Conservation (phyloP, 768 basidiomycete species). For the Psilocybe cyanescens region DNA sequence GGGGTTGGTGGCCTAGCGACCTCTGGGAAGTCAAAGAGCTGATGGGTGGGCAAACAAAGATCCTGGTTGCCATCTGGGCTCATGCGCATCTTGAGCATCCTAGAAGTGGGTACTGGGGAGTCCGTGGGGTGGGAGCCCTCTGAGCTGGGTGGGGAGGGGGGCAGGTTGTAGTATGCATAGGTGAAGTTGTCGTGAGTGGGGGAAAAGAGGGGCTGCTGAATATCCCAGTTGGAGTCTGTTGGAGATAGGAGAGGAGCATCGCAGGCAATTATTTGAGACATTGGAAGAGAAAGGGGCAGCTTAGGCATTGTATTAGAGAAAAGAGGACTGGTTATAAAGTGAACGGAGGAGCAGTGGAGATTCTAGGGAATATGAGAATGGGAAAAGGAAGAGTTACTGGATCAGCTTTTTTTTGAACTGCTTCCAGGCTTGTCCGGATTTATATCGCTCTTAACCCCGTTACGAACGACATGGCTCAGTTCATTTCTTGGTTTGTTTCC, state of each 20-base stretch:
- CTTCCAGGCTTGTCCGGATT: conserved; percentile 30
- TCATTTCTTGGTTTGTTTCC: conserved; percentile 11
- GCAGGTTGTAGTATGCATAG: conserved; percentile 52
- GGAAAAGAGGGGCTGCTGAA: conserved; percentile 36
- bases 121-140: conserved; percentile 35
- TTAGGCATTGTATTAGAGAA: conserved; percentile 24
- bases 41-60: conserved; percentile 69
- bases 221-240: conserved; percentile 54
- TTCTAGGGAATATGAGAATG: conserved; percentile 13
- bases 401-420: conserved; percentile 23
- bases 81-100: conserved; percentile 55
- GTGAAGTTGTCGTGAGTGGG: conserved; percentile 43
- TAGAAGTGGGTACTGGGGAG: conserved; percentile 48
- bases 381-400: neutral
- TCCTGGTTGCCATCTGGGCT: conserved; percentile 47
- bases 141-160: conserved; percentile 53
- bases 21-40: conserved; percentile 68
- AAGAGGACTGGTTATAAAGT: conserved; percentile 18
- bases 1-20: conserved; percentile 34
- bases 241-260: conserved; percentile 64
- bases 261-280: conserved; percentile 61
- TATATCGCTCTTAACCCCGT: conserved; percentile 32
- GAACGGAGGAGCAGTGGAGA: conserved; percentile 21
- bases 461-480: conserved; percentile 16
- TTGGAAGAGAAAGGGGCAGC: conserved; percentile 42